Evolutionary conservation across 164 flowering plant genomes (phyloP), one percentile per base, ranked within the genome.

Genomic region (Nymphaea thermarum): DNA sequence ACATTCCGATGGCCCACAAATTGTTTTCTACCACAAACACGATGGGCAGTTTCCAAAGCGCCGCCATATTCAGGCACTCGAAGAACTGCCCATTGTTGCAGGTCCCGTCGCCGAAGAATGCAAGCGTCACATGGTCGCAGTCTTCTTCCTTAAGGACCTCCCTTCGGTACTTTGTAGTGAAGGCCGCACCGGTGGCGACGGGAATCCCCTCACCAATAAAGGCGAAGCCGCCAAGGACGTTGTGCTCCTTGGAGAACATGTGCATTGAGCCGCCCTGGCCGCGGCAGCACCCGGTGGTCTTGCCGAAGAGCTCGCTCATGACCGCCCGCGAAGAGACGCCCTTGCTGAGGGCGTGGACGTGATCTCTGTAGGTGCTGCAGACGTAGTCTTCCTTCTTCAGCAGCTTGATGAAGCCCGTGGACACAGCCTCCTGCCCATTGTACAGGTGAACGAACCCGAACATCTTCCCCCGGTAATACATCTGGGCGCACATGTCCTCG

Each of bases 231-330:
- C 98, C 98, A 53, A 93, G 84, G 68, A 93, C 66, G 70, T 89
- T 87, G 74, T 84, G 89, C 75, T 93, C 96, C 63, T 87, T 90
- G 7, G 93, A 86, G 79, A 93, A 93, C 98, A 93, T 93, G 75
- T 93, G 98, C 98, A 93, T 93, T 3, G 98, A 93, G 12, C 98
- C 98, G 64, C 98, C 98, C 74, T 89, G 98, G 67, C 98, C 98
- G 59, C 97, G 74, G 77, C 93, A 91, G 67, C 97, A 89, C 4
- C 98, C 96, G 25, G 98, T 93, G 63, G 87, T 68, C 82, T 86
- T 90, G 43, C 93, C 96, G 69, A 90, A 93, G 65, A 93, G 91
- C 84, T 93, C 98, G 55, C 88, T 83, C 98, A 93, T 93, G 44
- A 93, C 97, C 3, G 80, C 79, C 8, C 93, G 86, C 44, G 97